A percentile compares a stretch with the other conserved stretches of the same genome.
Evolutionary conservation across 1,139 yeast species (phyloP).

Genomic region (Pichia sp.): DNA sequence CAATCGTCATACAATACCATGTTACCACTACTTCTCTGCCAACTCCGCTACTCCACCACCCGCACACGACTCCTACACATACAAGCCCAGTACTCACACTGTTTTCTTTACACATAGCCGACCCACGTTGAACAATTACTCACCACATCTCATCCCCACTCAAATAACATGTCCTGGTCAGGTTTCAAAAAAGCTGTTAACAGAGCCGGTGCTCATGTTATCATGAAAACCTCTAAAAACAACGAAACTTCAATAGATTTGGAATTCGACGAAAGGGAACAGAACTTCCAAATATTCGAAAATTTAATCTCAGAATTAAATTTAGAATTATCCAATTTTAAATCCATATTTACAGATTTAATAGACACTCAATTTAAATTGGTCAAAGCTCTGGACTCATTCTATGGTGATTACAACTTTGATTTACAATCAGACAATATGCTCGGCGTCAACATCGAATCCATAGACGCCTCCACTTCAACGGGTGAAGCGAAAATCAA

Average conservation of each 20-base stretch:
- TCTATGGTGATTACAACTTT: conserved; percentile 43
- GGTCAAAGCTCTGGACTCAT: conserved; percentile 47
- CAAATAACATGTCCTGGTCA: conserved; percentile 51
- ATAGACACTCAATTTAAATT: conserved; percentile 47
- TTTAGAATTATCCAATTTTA: conserved; percentile 39
- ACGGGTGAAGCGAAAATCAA: conserved; percentile 12
- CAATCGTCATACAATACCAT: no score
- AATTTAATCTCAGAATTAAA: conserved; percentile 46
- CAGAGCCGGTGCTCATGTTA: conserved; percentile 57
- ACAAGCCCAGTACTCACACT: no score
- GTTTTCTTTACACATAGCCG: no score
- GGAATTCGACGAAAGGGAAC: conserved; percentile 51
- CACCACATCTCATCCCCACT: no score
- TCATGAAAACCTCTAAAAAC: conserved; percentile 48
- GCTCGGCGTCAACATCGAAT: conserved; percentile 9
- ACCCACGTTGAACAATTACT: no score
- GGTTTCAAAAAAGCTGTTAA: conserved; percentile 58
- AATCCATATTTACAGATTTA: conserved; percentile 37
- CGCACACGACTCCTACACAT: no score
- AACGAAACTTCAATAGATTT: conserved; percentile 47
- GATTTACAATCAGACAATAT: conserved; percentile 23
- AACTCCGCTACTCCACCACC: no score
- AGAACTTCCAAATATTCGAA: conserved; percentile 46
- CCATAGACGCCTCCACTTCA: no score
- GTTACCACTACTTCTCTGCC: no score